Conservation (phyloP, 768 basidiomycete genomes). For the Wakefieldia striispora region DNA sequence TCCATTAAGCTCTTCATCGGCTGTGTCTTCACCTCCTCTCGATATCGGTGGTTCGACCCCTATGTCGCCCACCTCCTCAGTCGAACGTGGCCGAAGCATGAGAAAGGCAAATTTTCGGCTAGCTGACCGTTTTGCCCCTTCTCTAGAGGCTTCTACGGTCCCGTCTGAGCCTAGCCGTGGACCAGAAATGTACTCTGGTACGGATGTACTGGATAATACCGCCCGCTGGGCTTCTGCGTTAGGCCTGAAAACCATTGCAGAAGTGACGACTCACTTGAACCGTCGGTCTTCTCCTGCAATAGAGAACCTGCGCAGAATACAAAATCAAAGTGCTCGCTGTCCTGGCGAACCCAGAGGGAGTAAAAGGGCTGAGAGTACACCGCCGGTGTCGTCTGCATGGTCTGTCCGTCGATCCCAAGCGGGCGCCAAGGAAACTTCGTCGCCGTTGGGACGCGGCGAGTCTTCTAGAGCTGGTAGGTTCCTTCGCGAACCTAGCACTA, state of each 20-base stretch:
- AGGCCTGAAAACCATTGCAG: constrained; percentile 21
- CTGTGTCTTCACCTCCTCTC: constrained; percentile 19
- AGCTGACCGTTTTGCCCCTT: constrained; percentile 19
- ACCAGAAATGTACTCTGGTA: constrained; percentile 17
- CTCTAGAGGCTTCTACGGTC: constrained; percentile 22
- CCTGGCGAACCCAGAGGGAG: neutral
- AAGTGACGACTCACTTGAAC: constrained; percentile 16
- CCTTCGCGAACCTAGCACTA: constrained; percentile 25
- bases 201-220: constrained; percentile 26
- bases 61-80: constrained; percentile 18
- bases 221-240: constrained; percentile 29
- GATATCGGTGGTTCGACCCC: constrained; percentile 27
- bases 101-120: constrained; percentile 16
- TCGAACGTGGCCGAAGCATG: constrained; percentile 30
- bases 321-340: neutral
- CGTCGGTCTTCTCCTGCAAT: constrained; percentile 16
- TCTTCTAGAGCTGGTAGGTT: constrained; percentile 14
- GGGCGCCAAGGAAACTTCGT: constrained; percentile 9
- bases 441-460: constrained; percentile 6
- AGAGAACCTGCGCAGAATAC: constrained; percentile 24
- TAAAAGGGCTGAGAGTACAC: constrained; percentile 32
- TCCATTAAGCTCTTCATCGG: constrained; percentile 15
- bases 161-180: constrained; percentile 24
- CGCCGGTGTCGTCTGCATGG: constrained; percentile 27
- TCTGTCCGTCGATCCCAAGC: constrained; percentile 8